These are phyloP conservation scores for Ganoderma leucocontextum DNA, from an alignment of 1,284 basidiomycete genomes.

Conservation along the genomic window DNA sequence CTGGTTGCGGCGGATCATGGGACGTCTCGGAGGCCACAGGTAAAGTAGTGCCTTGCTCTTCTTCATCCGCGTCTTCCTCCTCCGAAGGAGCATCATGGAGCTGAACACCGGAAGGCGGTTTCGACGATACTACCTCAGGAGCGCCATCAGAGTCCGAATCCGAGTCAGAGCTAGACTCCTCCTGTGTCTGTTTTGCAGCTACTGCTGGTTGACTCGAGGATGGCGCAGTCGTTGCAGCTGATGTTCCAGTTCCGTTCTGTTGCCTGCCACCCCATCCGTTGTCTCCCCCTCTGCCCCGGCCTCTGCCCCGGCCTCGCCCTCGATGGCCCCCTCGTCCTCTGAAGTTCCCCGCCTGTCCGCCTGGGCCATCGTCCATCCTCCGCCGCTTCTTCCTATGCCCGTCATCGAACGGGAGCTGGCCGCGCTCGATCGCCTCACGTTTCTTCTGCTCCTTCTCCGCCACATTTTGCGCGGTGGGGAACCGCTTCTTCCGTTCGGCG, in stretches of 20 bases:
- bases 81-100: slow-evolving; percentile 13
- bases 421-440: slow-evolving; percentile 80
- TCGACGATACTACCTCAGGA: slow-evolving; percentile 74
- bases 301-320: slow-evolving; percentile 47
- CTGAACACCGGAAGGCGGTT: slow-evolving; percentile 39
- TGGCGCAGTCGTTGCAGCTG: neutral
- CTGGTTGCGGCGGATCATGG: slow-evolving; percentile 12
- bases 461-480: slow-evolving; percentile 75
- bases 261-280: slow-evolving; percentile 23
- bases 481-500: slow-evolving; percentile 84
- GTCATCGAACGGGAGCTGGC: slow-evolving; percentile 70
- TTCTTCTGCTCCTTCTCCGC: slow-evolving; percentile 81
- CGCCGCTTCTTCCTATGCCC: slow-evolving; percentile 46
- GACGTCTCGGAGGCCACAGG: slow-evolving; percentile 8
- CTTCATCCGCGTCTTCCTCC: slow-evolving; percentile 14
- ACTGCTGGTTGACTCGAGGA: neutral
- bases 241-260: neutral
- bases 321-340: slow-evolving; percentile 43
- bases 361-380: slow-evolving; percentile 37
- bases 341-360: slow-evolving; percentile 38
- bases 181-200: neutral
- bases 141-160: slow-evolving; percentile 51
- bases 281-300: slow-evolving; percentile 43
- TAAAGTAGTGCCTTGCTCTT: slow-evolving; percentile 13
- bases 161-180: slow-evolving; percentile 30